Evolutionary conservation across 306 rosid genomes (phyloP).

Genomic region (Calophaca sinica): DNA sequence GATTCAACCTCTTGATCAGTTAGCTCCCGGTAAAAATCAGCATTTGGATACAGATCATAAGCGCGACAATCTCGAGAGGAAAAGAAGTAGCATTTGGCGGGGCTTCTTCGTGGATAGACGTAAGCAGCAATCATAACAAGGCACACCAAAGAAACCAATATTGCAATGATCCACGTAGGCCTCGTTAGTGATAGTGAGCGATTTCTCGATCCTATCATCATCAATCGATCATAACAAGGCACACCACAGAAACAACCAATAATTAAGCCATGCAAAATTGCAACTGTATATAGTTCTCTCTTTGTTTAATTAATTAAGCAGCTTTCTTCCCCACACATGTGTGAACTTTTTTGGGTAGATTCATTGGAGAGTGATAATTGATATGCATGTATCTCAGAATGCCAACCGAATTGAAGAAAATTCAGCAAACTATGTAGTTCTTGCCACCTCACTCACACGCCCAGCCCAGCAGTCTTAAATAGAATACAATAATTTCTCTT

Average conservation of each 20-base stretch:
- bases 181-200: slow-evolving; percentile 53
- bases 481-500: background rate
- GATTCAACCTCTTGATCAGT: slow-evolving; percentile 74
- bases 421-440: slow-evolving; percentile 28
- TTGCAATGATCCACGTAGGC: slow-evolving; percentile 58
- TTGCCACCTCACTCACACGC: slow-evolving; percentile 36
- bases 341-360: background rate
- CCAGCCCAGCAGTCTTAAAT: too few species aligned
- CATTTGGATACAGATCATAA: slow-evolving; percentile 25
- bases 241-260: too few species aligned
- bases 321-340: too few species aligned
- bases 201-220: slow-evolving; percentile 63
- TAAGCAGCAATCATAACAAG: slow-evolving; percentile 54
- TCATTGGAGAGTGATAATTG: background rate
- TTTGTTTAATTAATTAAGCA: too few species aligned
- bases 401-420: too few species aligned
- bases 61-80: slow-evolving; percentile 49
- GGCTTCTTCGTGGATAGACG: slow-evolving; percentile 46
- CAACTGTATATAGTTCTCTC: background rate
- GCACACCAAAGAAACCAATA: slow-evolving; percentile 48
- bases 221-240: slow-evolving; percentile 32
- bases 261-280: slow-evolving; percentile 56
- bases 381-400: too few species aligned
- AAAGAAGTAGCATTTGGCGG: slow-evolving; percentile 58
- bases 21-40: slow-evolving; percentile 51